Percentiles rank a stretch among this genome's conserved stretches.
phyloP scores from a whole-genome alignment of 805 yeast species.

The Starmerella bacillaris region DNA sequence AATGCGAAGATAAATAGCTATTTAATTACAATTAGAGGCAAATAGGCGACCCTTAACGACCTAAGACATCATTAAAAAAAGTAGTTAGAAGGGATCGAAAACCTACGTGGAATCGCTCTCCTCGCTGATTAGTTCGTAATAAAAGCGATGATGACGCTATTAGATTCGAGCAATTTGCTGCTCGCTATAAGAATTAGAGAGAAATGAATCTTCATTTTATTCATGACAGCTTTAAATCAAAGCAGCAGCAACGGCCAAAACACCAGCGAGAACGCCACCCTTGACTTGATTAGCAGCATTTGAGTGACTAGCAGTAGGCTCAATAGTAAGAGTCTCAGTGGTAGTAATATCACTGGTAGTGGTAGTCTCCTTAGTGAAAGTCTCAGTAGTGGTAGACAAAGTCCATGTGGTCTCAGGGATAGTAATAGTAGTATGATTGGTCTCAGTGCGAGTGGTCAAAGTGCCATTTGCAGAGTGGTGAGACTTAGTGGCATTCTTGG shows the following conservation, averaged over 20 bases:
- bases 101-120: too few relatives aligned
- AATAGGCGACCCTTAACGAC: too few relatives aligned
- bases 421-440: not conserved
- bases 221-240: not conserved
- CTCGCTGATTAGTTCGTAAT: too few relatives aligned
- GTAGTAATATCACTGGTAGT: not conserved
- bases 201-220: not conserved
- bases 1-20: too few relatives aligned
- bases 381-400: not conserved
- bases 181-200: not conserved
- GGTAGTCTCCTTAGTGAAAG: not conserved
- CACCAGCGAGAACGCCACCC: slow-evolving; percentile 2
- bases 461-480: slow-evolving; percentile 1
- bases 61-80: too few relatives aligned
- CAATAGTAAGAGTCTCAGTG: not conserved
- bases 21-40: too few relatives aligned
- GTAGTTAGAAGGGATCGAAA: too few relatives aligned
- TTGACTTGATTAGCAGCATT: slow-evolving; percentile 1
- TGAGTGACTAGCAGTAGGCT: not conserved
- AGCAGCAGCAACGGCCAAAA: slow-evolving; percentile 1
- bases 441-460: not conserved
- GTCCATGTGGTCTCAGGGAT: not conserved
- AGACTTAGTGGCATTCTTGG: not conserved
- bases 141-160: too few relatives aligned
- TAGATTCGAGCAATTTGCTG: too few relatives aligned